Conservation (phyloP, 768 basidiomycete species). For the Lentinula sp. region DNA sequence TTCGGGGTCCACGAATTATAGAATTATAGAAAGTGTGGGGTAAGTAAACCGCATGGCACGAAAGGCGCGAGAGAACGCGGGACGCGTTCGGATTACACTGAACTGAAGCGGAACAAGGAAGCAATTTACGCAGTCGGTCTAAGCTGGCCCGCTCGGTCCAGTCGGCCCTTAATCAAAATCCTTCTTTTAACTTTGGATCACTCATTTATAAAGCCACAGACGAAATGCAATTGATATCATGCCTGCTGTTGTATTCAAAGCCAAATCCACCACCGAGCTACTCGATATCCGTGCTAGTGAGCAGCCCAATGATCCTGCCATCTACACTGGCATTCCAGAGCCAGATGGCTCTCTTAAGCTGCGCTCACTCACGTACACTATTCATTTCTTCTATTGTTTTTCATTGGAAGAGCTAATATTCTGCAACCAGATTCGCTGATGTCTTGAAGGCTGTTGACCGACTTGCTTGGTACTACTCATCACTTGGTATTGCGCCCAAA, state of each 20-base stretch:
- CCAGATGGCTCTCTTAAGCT: constrained; percentile 9
- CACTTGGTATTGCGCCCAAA: constrained; percentile 17
- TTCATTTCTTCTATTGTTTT: neutral
- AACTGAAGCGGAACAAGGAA: neutral
- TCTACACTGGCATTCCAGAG: constrained; percentile 16
- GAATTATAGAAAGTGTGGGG: neutral
- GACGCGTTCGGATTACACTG: neutral
- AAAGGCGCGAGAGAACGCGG: neutral
- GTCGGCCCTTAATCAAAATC: neutral
- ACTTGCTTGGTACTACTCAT: constrained; percentile 21
- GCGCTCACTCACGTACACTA: constrained; percentile 13
- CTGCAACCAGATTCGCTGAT: constrained; percentile 10
- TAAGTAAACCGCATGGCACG: neutral
- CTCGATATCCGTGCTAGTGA: constrained; percentile 16
- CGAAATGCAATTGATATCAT: constrained; percentile 6
- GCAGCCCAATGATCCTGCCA: constrained; percentile 14
- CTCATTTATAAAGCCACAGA: neutral
- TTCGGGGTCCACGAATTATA: neutral
- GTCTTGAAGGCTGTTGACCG: constrained; percentile 20
- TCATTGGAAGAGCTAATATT: neutral
- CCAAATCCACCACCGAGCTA: constrained; percentile 18
- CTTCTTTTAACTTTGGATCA: neutral
- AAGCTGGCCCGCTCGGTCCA: neutral
- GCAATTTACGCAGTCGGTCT: neutral
- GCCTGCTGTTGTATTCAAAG: constrained; percentile 16